Percentiles rank a stretch among this genome's conserved stretches.
Conservation (phyloP, 306 rosid species). For the Carpinus fangiana region DNA sequence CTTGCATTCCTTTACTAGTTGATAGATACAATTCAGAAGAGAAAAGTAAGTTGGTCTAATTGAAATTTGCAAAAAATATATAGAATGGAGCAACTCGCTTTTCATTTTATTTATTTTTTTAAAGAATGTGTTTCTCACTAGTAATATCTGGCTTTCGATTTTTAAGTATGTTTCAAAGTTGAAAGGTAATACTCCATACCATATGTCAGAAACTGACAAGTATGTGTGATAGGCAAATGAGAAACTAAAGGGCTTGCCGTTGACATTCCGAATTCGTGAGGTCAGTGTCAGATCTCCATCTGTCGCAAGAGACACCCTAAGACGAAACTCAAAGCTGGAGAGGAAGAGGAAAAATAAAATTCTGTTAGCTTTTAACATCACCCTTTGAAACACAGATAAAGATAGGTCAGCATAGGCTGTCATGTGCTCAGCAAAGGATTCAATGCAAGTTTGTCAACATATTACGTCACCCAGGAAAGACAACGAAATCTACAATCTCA, state of each 20-base stretch:
- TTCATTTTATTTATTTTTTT: background rate
- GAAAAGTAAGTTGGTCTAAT: background rate
- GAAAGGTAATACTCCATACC: constrained; percentile 48
- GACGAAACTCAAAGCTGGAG: constrained; percentile 83
- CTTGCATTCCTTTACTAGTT: background rate
- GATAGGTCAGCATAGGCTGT: background rate
- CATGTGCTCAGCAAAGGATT: background rate
- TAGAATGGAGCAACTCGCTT: background rate
- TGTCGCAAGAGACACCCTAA: constrained; percentile 64
- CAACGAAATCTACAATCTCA: background rate
- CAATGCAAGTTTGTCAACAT: background rate
- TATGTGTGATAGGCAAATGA: constrained; percentile 89
- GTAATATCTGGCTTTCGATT: background rate
- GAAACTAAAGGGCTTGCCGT: constrained; percentile 83
- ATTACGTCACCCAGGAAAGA: background rate
- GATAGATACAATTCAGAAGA: background rate
- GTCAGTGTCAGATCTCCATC: constrained; percentile 66
- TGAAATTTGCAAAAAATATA: background rate
- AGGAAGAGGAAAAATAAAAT: constrained; percentile 16
- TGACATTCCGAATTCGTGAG: constrained; percentile 75
- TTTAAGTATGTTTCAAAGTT: background rate
- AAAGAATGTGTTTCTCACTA: background rate
- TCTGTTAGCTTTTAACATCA: constrained; percentile 21
- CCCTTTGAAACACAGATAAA: constrained; percentile 17
- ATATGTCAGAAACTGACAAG: constrained; percentile 81